Conservation (phyloP, 352 stramenopile species). For the Phytophthora pluvialis region DNA sequence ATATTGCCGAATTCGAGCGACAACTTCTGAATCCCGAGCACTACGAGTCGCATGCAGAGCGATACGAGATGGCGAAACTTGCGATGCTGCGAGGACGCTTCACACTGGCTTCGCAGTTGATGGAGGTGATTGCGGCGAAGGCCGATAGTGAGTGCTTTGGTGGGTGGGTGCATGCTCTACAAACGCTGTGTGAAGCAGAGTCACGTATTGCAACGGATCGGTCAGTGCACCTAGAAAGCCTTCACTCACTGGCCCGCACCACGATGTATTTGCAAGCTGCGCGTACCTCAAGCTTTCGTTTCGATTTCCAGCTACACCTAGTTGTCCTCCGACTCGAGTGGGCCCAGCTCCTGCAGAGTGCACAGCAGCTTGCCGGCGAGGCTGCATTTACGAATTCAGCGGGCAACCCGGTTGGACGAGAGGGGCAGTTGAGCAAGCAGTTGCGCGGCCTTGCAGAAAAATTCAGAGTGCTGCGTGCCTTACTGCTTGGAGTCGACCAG, state of each 20-base stretch:
- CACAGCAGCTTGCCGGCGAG: slow-evolving; percentile 55
- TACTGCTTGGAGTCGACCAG: slow-evolving; percentile 37
- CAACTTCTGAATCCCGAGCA: slow-evolving; percentile 21
- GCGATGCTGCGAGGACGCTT: slow-evolving; percentile 49
- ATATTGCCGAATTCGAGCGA: slow-evolving; percentile 26
- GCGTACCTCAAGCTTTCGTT: slow-evolving; percentile 45
- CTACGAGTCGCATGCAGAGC: slow-evolving; percentile 44
- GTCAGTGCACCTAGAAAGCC: slow-evolving; percentile 35
- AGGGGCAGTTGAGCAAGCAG: slow-evolving; percentile 27
- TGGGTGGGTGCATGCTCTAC: slow-evolving; percentile 50
- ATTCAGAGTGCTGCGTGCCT: slow-evolving; percentile 33
- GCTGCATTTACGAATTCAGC: slow-evolving; percentile 42
- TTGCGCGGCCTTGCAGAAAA: slow-evolving; percentile 35
- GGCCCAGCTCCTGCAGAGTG: slow-evolving; percentile 48
- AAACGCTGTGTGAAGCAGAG: slow-evolving; percentile 43
- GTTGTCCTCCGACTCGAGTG: slow-evolving; percentile 46
- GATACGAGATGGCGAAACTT: slow-evolving; percentile 53
- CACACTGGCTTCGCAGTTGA: slow-evolving; percentile 29
- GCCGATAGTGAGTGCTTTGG: slow-evolving; percentile 54
- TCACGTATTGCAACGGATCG: slow-evolving; percentile 28
- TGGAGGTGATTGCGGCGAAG: slow-evolving; percentile 30
- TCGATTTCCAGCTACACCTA: slow-evolving; percentile 52
- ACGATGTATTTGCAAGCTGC: slow-evolving; percentile 44
- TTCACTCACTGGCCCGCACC: slow-evolving; percentile 33
- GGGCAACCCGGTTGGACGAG: slow-evolving; percentile 29